A percentile compares a stretch with the other conserved stretches of the same genome.
These are phyloP conservation scores for Begonia peltatifolia DNA, from an alignment of 306 rosid genomes.

Conservation along the genomic window DNA sequence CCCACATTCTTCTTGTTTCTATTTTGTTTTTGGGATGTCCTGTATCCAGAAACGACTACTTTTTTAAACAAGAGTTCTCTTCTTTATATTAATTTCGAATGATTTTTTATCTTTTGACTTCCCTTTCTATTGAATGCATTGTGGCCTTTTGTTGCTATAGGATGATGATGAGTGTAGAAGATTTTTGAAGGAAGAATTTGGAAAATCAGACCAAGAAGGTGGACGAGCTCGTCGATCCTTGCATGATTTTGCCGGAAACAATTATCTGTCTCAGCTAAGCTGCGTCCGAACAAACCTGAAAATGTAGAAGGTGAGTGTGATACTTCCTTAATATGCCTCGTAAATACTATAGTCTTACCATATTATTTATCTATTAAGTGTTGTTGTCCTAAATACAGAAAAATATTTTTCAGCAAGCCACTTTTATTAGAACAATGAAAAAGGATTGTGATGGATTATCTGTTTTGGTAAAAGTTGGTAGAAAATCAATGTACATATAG, in stretches of 20 bases:
- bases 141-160: constrained; percentile 26
- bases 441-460: background rate
- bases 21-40: no score
- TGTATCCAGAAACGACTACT: no score
- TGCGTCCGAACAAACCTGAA: constrained; percentile 43
- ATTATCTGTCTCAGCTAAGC: constrained; percentile 55
- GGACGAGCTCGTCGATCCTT: constrained; percentile 58
- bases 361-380: no score
- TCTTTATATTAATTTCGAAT: no score
- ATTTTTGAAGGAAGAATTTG: constrained; percentile 31
- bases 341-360: no score
- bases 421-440: background rate
- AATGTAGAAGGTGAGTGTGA: constrained; percentile 1
- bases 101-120: no score
- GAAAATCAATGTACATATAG: background rate
- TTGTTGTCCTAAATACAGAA: background rate
- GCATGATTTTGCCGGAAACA: constrained; percentile 82
- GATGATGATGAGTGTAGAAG: constrained; percentile 52
- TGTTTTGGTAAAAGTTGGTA: background rate
- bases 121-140: no score
- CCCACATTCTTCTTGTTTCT: no score
- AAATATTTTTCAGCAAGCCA: background rate
- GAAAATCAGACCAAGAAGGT: constrained; percentile 37
- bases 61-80: no score
- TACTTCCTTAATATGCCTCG: background rate